Conservation (phyloP, 2,329 filamentous ascomycete species). For the Fusarium sp. region DNA sequence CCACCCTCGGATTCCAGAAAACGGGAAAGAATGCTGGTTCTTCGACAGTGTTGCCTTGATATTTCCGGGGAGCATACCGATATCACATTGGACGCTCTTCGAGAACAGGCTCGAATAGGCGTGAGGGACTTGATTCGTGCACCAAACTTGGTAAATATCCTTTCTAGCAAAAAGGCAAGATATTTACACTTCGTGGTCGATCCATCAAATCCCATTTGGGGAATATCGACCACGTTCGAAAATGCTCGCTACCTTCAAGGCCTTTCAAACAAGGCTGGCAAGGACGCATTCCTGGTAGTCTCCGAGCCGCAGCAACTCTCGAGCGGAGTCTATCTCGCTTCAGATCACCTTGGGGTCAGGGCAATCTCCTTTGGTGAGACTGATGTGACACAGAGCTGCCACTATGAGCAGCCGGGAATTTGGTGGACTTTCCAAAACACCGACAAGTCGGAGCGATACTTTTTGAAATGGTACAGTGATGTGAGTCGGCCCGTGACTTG, state of each 20-base stretch:
- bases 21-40: neutral
- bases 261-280: neutral
- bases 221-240: neutral
- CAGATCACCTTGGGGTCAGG: slow-evolving; percentile 1
- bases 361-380: neutral
- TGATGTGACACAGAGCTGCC: neutral
- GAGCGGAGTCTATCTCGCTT: neutral
- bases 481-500: neutral
- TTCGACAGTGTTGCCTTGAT: neutral
- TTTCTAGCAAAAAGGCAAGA: neutral
- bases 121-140: neutral
- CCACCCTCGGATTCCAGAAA: neutral
- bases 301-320: neutral
- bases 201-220: neutral
- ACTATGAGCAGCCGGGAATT: neutral
- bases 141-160: neutral
- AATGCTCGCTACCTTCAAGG: neutral
- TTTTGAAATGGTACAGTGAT: neutral
- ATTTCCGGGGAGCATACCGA: neutral
- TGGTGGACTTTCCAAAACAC: neutral
- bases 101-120: neutral
- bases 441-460: neutral
- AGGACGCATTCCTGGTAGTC: neutral
- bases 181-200: neutral
- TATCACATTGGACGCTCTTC: neutral